Percentiles rank a stretch among this genome's conserved stretches.
phyloP scores from a whole-genome alignment of 2,329 filamentous ascomycete genomes.

The Talaromyces marneffei region DNA sequence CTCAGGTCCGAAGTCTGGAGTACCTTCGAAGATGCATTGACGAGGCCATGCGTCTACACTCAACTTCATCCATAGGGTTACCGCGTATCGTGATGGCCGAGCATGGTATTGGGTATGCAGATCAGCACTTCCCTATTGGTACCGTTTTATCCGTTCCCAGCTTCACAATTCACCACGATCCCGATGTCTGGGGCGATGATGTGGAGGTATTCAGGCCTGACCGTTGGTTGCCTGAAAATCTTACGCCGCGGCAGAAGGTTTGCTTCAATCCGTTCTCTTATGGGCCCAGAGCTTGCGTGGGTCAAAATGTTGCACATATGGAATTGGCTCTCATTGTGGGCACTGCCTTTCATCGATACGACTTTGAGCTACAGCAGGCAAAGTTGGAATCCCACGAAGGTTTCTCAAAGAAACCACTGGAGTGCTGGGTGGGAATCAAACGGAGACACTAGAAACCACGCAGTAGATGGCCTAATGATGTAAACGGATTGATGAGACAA shows the following conservation, averaged over 20 bases:
- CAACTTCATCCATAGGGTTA: constrained; percentile 23
- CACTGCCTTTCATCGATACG: constrained; percentile 20
- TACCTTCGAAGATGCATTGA: constrained; percentile 28
- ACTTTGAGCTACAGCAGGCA: constrained; percentile 16
- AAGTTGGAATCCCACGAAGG: constrained; percentile 20
- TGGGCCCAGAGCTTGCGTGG: constrained; percentile 40
- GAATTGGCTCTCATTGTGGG: constrained; percentile 37
- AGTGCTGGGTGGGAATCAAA: constrained; percentile 18
- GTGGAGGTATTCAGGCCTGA: constrained; percentile 37
- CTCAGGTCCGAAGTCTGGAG: constrained; percentile 23
- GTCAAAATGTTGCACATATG: constrained; percentile 40
- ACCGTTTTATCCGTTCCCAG: constrained; percentile 36
- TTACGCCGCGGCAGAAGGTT: constrained; percentile 27
- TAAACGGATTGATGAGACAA: background rate
- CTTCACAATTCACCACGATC: constrained; percentile 38
- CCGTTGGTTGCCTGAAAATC: constrained; percentile 25
- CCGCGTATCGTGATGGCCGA: constrained; percentile 21
- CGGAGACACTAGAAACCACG: background rate
- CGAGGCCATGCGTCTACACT: constrained; percentile 28
- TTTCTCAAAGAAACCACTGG: constrained; percentile 22
- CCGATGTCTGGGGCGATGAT: constrained; percentile 37
- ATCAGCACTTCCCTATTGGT: constrained; percentile 23
- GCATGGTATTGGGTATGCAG: constrained; percentile 15
- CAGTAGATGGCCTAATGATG: background rate
- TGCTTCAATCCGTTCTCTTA: constrained; percentile 39